phyloP scores from a whole-genome alignment of 1,284 basidiomycete species.

The Sporisorium graminicola region DNA sequence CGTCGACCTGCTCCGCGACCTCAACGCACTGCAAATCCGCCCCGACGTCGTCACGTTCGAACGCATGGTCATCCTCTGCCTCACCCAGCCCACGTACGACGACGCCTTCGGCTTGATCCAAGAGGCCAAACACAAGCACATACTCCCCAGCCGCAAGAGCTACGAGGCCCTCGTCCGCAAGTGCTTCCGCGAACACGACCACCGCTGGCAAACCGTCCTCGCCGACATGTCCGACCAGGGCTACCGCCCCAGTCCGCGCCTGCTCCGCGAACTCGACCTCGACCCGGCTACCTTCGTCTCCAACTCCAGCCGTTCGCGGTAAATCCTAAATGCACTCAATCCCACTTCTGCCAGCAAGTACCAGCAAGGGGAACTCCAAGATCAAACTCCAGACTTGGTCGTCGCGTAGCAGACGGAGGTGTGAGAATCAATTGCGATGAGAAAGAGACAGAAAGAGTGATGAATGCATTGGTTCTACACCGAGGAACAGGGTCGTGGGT shows the following conservation, averaged over 20 bases:
- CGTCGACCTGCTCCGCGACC: slow-evolving; percentile 31
- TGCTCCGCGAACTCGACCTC: slow-evolving; percentile 17
- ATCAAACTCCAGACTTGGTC: too few relatives aligned
- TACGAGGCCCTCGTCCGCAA: slow-evolving; percentile 58
- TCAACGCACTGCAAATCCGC: slow-evolving; percentile 17
- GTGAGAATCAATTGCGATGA: too few relatives aligned
- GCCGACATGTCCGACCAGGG: slow-evolving; percentile 56
- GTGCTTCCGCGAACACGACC: slow-evolving; percentile 45
- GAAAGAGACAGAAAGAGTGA: neutral
- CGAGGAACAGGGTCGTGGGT: neutral
- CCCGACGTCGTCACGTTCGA: slow-evolving; percentile 54
- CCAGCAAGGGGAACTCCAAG: too few relatives aligned
- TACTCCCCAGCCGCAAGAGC: slow-evolving; percentile 48
- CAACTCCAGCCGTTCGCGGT: neutral
- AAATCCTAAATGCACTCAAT: too few relatives aligned
- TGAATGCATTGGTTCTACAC: slow-evolving; percentile 24
- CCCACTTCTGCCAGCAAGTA: too few relatives aligned
- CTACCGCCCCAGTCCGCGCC: slow-evolving; percentile 20
- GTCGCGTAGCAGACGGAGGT: too few relatives aligned
- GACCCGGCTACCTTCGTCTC: neutral
- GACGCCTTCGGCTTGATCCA: slow-evolving; percentile 58
- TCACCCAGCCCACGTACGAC: slow-evolving; percentile 52
- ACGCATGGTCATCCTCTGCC: slow-evolving; percentile 49
- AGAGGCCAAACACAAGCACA: slow-evolving; percentile 41
- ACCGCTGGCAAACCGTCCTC: slow-evolving; percentile 44